Percentiles rank a stretch among this genome's conserved stretches.
phyloP scores from a whole-genome alignment of 2,329 filamentous ascomycete genomes.

The Dactylonectria macrodidyma region DNA sequence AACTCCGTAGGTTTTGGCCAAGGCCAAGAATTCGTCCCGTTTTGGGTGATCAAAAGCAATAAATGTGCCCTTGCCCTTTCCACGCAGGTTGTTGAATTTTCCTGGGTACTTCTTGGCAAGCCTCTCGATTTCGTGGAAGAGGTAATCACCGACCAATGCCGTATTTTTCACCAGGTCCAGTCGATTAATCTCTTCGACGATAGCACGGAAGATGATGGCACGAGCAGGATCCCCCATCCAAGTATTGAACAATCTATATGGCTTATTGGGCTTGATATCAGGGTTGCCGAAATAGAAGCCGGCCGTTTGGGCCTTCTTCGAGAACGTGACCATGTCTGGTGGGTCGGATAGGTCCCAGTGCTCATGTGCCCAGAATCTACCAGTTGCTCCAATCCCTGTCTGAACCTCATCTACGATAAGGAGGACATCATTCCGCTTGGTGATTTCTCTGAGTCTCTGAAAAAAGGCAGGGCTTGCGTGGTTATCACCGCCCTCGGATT shows the following conservation, averaged over 20 bases:
- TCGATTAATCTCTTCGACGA: slow-evolving; percentile 83
- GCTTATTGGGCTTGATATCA: slow-evolving; percentile 90
- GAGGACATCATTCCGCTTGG: slow-evolving; percentile 80
- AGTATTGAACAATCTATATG: slow-evolving; percentile 96
- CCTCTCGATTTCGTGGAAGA: slow-evolving; percentile 77
- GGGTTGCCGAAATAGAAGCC: slow-evolving; percentile 92
- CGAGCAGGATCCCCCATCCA: slow-evolving; percentile 95
- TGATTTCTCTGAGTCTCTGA: slow-evolving; percentile 83
- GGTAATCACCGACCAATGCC: slow-evolving; percentile 81
- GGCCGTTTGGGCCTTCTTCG: slow-evolving; percentile 87
- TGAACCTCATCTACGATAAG: slow-evolving; percentile 92
- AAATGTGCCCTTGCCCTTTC: slow-evolving; percentile 89
- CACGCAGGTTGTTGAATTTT: slow-evolving; percentile 85
- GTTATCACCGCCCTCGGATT: slow-evolving; percentile 94
- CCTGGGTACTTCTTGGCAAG: slow-evolving; percentile 79
- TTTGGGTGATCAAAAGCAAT: slow-evolving; percentile 89
- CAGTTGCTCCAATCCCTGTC: slow-evolving; percentile 91
- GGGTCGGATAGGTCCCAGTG: slow-evolving; percentile 87
- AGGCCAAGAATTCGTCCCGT: slow-evolving; percentile 82
- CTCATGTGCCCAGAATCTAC: slow-evolving; percentile 96
- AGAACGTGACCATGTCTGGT: slow-evolving; percentile 95
- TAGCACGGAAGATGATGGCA: slow-evolving; percentile 86
- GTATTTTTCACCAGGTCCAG: slow-evolving; percentile 83
- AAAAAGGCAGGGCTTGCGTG: slow-evolving; percentile 90
- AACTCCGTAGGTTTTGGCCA: slow-evolving; percentile 83